Base-by-base conservation (phyloP, 441 rosid genomes). In the Populus tomentosa region DNA sequence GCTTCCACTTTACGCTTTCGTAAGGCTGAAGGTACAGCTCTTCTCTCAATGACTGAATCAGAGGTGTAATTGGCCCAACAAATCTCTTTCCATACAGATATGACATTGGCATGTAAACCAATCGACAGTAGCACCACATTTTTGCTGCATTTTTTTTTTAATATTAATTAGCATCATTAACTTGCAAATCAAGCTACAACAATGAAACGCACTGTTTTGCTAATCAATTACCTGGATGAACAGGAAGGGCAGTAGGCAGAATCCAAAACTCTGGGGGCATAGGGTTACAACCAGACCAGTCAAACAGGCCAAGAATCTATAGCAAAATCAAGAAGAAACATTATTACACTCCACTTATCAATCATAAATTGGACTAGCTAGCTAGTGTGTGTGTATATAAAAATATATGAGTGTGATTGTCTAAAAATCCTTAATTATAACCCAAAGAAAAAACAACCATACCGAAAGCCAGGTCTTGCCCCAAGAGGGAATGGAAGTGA, bases 31-130 rank as follows among this genome's bases (percentile, higher is more conserved):
- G 3, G 73, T 80, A 82, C 23, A 86, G 79, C 67, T 86, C 88
- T 53, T 77, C 78, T 65, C 87, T 77, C 69, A 84, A 24, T 75
- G 82, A 59, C 33, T 72, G 24, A 71, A 86, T 82, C 36, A 86
- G 92, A 72, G 97, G 90, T 8, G 88, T 94, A 73, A 86, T 82
- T 13, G 91, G 86, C n/a, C 92, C 98, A 7, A 92, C 92, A 13
- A 89, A 94, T 35, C 91, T 86, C 83, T 87, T 93, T 35, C 95
- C 96, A 16, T 90, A 93, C 9, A 93, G 82, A 74, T 93, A 91
- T 18, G 97, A 91, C 89, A 89, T 86, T 4, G 98, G 92, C 91
- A 92, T 87, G 85, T 91, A 92, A 50, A 89, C 87, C 85, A 90
- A 28, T 16, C 98, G 93, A 78, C 92, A 85, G 50, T 89, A 90